Conservation (phyloP, 352 stramenopile species). For the Pythium rishiriense region DNA sequence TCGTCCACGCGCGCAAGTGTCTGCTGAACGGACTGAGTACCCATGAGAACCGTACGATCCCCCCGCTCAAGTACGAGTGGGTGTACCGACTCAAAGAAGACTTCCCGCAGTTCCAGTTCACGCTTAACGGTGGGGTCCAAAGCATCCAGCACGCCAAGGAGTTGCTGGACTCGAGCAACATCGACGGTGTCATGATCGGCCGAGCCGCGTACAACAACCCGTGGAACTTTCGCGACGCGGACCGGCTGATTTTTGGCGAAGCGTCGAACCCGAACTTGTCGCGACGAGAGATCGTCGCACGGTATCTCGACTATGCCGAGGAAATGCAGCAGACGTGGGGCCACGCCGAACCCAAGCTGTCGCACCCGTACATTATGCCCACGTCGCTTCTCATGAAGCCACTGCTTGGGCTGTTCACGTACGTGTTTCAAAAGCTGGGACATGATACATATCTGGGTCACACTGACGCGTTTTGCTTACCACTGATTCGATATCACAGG, state of each 20-base stretch:
- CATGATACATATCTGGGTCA: background rate
- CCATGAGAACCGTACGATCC: conserved; percentile 97
- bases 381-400: conserved; percentile 82
- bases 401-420: conserved; percentile 74
- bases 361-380: conserved; percentile 70
- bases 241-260: conserved; percentile 79
- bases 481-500: conserved; percentile 29
- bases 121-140: conserved; percentile 97
- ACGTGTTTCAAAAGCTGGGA: background rate
- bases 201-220: conserved; percentile 87
- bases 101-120: conserved; percentile 96
- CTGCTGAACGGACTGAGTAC: conserved; percentile 95
- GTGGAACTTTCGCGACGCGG: conserved; percentile 87
- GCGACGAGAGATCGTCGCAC: conserved; percentile 78
- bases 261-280: conserved; percentile 78
- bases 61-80: conserved; percentile 95
- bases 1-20: conserved; percentile 98
- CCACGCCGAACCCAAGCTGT: conserved; percentile 38
- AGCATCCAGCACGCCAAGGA: conserved; percentile 91
- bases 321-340: conserved; percentile 77
- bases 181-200: conserved; percentile 92
- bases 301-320: conserved; percentile 88
- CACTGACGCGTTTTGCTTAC: background rate
- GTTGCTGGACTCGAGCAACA: conserved; percentile 74
- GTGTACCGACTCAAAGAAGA: conserved; percentile 94